Evolutionary conservation across 768 basidiomycete species (phyloP).

Genomic region (Tulasnella sp.): DNA sequence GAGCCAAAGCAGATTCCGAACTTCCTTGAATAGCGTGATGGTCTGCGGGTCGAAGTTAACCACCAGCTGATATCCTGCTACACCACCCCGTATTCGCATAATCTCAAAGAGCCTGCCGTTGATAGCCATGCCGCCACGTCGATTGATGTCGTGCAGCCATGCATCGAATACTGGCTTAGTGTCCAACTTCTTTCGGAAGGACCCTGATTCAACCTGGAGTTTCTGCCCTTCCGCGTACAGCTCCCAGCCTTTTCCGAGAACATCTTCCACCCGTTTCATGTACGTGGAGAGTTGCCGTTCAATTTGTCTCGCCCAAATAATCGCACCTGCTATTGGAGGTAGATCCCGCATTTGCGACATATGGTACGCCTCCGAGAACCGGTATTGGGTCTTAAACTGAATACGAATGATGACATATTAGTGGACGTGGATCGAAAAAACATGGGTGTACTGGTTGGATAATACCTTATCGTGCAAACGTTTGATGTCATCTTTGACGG

Average conservation of each 20-base stretch:
- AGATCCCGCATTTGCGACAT: constrained; percentile 99
- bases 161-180: constrained; percentile 90
- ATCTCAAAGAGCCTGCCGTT: constrained; percentile 91
- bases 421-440: neutral
- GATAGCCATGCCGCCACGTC: constrained; percentile 75
- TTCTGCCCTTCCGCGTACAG: constrained; percentile 99
- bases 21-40: constrained; percentile 97
- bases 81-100: constrained; percentile 54
- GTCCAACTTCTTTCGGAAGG: constrained; percentile 94
- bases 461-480: constrained; percentile 80
- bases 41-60: constrained; percentile 99
- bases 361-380: constrained; percentile 89
- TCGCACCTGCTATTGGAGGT: constrained; percentile 95
- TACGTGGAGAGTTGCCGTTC: constrained; percentile 90
- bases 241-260: constrained; percentile 95
- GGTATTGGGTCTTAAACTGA: constrained; percentile 93
- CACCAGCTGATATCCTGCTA: constrained; percentile 59
- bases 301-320: constrained; percentile 99
- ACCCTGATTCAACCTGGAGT: constrained; percentile 79
- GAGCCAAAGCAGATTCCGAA: constrained; percentile 89
- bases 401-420: neutral
- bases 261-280: constrained; percentile 99
- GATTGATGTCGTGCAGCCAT: constrained; percentile 91
- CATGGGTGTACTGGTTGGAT: neutral
- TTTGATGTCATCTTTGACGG: constrained; percentile 97